phyloP scores from a whole-genome alignment of 192 early-diverging fungal genomes.

The Funneliformis mosseae region DNA sequence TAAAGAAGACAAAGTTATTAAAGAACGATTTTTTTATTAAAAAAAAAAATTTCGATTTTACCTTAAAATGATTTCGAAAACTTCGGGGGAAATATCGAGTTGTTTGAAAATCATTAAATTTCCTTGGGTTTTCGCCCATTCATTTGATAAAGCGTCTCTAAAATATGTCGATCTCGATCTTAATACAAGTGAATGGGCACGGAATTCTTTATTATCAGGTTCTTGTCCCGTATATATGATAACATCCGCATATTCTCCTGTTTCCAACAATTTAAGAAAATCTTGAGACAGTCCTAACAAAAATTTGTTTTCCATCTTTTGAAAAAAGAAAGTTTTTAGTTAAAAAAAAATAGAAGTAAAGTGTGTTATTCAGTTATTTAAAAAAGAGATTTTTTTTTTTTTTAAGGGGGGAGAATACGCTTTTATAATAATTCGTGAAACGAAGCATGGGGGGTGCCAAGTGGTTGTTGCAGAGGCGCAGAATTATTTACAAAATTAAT shows the following conservation, averaged over 20 bases:
- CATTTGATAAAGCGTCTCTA: not conserved
- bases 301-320: not conserved
- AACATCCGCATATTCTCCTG: not conserved
- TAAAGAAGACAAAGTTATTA: not conserved
- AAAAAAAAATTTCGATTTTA: not conserved
- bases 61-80: slow-evolving; percentile 7
- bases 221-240: not conserved
- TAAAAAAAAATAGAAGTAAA: no score
- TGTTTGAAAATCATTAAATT: not conserved
- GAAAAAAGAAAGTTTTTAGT: no score
- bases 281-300: not conserved
- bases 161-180: not conserved
- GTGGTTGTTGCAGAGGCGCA: no score
- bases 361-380: no score
- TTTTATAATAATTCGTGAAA: no score
- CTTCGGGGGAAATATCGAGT: not conserved
- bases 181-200: slow-evolving; percentile 5
- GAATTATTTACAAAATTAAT: no score
- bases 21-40: not conserved
- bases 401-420: no score
- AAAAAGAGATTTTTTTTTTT: no score
- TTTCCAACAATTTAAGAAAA: not conserved
- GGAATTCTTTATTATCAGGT: not conserved
- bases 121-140: not conserved
- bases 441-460: no score